Evolutionary conservation across 345 rosid species (phyloP).

Genomic region (Eucalyptus regnans): DNA sequence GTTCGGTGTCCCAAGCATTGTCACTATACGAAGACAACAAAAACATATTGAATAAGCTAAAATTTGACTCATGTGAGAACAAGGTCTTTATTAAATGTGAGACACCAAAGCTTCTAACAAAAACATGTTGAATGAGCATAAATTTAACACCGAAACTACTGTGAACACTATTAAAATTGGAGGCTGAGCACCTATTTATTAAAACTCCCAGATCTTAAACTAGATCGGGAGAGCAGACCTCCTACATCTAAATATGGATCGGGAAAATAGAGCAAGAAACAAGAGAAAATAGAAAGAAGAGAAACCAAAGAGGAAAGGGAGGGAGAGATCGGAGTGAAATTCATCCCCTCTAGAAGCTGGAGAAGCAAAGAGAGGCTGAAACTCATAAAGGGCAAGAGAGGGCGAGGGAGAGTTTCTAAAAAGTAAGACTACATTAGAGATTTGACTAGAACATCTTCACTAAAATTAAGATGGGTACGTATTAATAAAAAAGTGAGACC

Average conservation of each 20-base stretch:
- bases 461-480: neutral
- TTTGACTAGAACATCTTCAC: neutral
- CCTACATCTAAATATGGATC: neutral
- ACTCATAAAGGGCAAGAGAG: neutral
- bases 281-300: neutral
- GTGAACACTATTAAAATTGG: neutral
- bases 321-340: neutral
- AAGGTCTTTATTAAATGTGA: neutral
- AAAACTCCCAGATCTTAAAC: neutral
- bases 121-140: neutral
- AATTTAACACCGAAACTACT: neutral
- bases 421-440: too few species aligned
- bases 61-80: neutral
- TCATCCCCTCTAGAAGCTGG: neutral
- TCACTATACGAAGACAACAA: too few species aligned
- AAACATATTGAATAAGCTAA: neutral
- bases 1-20: neutral
- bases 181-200: neutral
- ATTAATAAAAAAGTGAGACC: neutral
- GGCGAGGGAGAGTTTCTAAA: neutral
- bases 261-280: neutral
- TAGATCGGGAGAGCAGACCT: fast-evolving
- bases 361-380: neutral
- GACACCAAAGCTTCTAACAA: neutral
- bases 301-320: neutral